Evolutionary conservation across 2,329 filamentous ascomycete genomes (phyloP).

Genomic region (Beauveria asiatica): DNA sequence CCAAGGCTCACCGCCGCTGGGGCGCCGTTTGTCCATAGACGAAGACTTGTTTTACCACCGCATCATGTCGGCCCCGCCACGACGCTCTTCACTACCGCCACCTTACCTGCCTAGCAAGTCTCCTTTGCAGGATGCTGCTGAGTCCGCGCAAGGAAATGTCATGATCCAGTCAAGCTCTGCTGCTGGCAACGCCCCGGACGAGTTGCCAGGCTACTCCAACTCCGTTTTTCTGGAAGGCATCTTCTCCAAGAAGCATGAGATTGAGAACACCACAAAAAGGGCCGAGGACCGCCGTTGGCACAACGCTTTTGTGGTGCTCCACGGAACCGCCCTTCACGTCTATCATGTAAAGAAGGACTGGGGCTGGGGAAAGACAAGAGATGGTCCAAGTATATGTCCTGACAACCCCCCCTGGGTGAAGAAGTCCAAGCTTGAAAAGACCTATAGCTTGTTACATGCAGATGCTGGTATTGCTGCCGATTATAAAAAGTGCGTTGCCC

Average conservation of each 20-base stretch:
- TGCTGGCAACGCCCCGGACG: conserved; percentile 30
- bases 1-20: conserved; percentile 26
- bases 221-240: conserved; percentile 47
- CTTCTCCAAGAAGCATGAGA: conserved; percentile 57
- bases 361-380: conserved; percentile 38
- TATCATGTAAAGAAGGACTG: conserved; percentile 54
- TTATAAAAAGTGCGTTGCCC: conserved; percentile 53
- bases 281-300: conserved; percentile 57
- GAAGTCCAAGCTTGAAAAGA: conserved; percentile 49
- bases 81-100: conserved; percentile 39
- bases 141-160: not conserved
- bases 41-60: conserved; percentile 46
- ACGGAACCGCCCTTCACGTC: conserved; percentile 60
- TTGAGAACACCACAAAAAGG: conserved; percentile 54
- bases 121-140: not conserved
- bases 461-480: conserved; percentile 68
- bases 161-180: not conserved
- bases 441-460: conserved; percentile 66
- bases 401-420: conserved; percentile 44
- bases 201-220: conserved; percentile 48
- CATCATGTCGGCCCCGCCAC: conserved; percentile 37
- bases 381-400: conserved; percentile 39
- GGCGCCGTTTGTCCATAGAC: conserved; percentile 45
- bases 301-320: conserved; percentile 53
- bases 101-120: conserved; percentile 30